These are phyloP conservation scores for Phytophthora idaei DNA, from an alignment of 352 stramenopile species.

Conservation along the genomic window DNA sequence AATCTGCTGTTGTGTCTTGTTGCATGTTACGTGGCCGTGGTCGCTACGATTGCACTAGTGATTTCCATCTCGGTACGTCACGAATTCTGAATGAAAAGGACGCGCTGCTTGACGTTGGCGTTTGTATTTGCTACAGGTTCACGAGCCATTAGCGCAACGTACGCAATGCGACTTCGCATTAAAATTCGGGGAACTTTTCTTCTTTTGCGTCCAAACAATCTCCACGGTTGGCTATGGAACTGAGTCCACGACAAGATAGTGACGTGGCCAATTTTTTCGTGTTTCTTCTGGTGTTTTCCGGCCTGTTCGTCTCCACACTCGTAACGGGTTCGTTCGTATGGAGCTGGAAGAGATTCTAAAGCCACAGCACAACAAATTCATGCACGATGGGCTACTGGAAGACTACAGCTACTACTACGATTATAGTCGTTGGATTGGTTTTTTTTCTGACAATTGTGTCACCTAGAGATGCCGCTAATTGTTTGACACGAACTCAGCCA, in stretches of 20 bases:
- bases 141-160: slow-evolving; percentile 26
- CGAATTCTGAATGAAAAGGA: neutral
- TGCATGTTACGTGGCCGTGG: slow-evolving; percentile 43
- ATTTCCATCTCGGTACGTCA: slow-evolving; percentile 51
- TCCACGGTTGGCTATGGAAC: slow-evolving; percentile 61
- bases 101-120: neutral
- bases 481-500: no score
- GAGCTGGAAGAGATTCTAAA: no score
- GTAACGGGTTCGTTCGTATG: slow-evolving; percentile 44
- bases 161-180: slow-evolving; percentile 4
- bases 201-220: slow-evolving; percentile 70
- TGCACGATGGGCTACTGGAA: no score
- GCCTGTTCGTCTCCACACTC: slow-evolving; percentile 52
- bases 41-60: slow-evolving; percentile 46
- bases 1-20: slow-evolving; percentile 46
- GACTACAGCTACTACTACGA: no score
- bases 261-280: slow-evolving; percentile 69
- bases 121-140: slow-evolving; percentile 9
- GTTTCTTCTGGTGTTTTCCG: slow-evolving; percentile 51
- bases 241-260: slow-evolving; percentile 52
- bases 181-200: slow-evolving; percentile 51
- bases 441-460: no score
- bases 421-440: no score
- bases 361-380: no score
- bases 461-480: no score